Evolutionary conservation across 129 eudicot species (phyloP).

Genomic region (Helianthus tuberosus): DNA sequence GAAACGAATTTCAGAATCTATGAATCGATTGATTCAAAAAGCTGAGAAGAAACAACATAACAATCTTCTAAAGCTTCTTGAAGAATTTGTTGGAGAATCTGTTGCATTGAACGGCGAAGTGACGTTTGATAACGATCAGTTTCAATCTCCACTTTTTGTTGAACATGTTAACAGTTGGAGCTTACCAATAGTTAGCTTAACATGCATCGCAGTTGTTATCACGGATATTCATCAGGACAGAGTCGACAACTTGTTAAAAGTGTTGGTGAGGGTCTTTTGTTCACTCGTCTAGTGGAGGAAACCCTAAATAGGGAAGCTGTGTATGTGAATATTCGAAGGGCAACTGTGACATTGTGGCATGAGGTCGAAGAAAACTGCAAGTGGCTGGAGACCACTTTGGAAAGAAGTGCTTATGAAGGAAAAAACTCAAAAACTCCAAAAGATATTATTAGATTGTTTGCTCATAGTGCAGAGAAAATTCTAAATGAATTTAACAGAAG

Average conservation of each 20-base stretch:
- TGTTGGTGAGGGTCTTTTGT: constrained; percentile 18
- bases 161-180: constrained; percentile 18
- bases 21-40: too few species aligned
- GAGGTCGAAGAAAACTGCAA: neutral
- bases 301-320: neutral
- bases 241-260: constrained; percentile 3
- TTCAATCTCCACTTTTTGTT: neutral
- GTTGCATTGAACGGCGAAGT: neutral
- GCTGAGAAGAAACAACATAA: too few species aligned
- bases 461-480: neutral
- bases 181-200: constrained; percentile 17
- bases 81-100: neutral
- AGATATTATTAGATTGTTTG: neutral
- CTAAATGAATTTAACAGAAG: too few species aligned
- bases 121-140: neutral
- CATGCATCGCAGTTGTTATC: constrained; percentile 6
- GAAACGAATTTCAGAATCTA: too few species aligned
- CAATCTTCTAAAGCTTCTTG: neutral
- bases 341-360: neutral
- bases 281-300: constrained; percentile 12
- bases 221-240: neutral
- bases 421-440: neutral
- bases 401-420: constrained; percentile 2
- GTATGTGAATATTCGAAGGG: constrained; percentile 10
- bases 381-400: neutral